A percentile compares a stretch with the other conserved stretches of the same genome.
phyloP scores from a whole-genome alignment of 192 early-diverging fungal genomes.

The Dimargaris verticillata region DNA sequence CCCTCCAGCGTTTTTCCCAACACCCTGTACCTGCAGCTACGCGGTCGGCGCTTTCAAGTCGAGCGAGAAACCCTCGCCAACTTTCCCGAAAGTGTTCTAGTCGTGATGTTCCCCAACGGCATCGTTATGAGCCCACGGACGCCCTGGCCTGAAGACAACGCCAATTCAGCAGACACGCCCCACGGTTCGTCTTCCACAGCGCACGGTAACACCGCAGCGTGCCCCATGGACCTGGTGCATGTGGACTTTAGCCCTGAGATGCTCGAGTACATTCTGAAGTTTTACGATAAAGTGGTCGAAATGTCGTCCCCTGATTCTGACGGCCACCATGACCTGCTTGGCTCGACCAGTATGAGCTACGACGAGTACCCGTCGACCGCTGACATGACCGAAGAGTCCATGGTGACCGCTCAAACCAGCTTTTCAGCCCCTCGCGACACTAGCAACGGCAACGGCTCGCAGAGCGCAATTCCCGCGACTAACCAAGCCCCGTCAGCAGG shows the following conservation, averaged over 20 bases:
- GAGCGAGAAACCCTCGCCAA: conserved; percentile 36
- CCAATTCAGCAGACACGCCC: background rate
- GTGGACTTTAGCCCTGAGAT: conserved; percentile 34
- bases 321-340: conserved; percentile 10
- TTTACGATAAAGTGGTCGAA: conserved; percentile 21
- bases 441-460: too few relatives aligned
- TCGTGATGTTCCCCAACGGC: conserved; percentile 47
- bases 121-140: conserved; percentile 22
- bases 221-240: conserved; percentile 6
- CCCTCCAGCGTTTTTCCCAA: conserved; percentile 24
- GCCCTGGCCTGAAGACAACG: background rate
- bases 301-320: conserved; percentile 11
- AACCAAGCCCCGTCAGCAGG: background rate
- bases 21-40: conserved; percentile 35
- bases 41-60: conserved; percentile 35
- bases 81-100: conserved; percentile 39
- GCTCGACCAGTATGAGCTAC: background rate
- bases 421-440: too few relatives aligned
- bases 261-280: conserved; percentile 28
- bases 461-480: too few relatives aligned
- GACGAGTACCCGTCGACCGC: conserved; percentile 4
- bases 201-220: background rate
- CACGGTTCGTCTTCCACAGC: background rate
- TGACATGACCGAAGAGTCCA: conserved; percentile 10
- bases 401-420: conserved; percentile 10